Evolutionary conservation across 2,329 filamentous ascomycete species (phyloP).

Genomic region (Coniochaeta sp.): DNA sequence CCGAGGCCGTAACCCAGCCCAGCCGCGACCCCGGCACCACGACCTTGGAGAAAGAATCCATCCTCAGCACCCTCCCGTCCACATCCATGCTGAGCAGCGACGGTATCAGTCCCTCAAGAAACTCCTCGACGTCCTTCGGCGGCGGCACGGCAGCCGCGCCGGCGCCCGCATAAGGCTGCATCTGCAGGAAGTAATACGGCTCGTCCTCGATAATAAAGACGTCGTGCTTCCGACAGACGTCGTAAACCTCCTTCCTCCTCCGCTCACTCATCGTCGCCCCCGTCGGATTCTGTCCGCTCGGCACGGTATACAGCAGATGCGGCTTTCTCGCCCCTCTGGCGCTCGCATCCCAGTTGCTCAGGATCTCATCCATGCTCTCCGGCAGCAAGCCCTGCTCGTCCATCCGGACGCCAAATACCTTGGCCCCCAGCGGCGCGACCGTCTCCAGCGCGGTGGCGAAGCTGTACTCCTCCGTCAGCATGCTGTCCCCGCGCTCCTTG

Average conservation of each 20-base stretch:
- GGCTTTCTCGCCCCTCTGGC: conserved; percentile 38
- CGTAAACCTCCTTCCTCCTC: conserved; percentile 67
- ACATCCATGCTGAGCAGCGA: conserved; percentile 73
- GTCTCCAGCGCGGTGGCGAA: conserved; percentile 68
- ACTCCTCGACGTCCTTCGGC: conserved; percentile 60
- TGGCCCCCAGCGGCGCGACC: conserved; percentile 44
- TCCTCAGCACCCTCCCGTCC: conserved; percentile 80
- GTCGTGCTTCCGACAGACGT: conserved; percentile 75
- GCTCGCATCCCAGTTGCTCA: conserved; percentile 40
- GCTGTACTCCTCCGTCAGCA: conserved; percentile 86
- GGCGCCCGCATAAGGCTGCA: conserved; percentile 63
- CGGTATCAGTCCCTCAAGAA: conserved; percentile 66
- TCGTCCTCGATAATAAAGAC: conserved; percentile 86
- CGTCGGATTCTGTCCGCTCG: conserved; percentile 84
- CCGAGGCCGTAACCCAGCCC: conserved; percentile 85
- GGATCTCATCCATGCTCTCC: conserved; percentile 41
- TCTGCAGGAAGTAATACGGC: conserved; percentile 90
- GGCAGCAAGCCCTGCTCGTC: conserved; percentile 49
- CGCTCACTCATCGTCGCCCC: conserved; percentile 69
- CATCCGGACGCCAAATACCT: conserved; percentile 40
- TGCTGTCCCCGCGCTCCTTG: conserved; percentile 60
- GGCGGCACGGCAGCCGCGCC: conserved; percentile 42
- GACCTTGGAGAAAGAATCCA: conserved; percentile 93
- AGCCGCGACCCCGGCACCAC: conserved; percentile 73
- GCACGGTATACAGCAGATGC: conserved; percentile 52